These are phyloP conservation scores for Tephrocybe sp. DNA, from an alignment of 768 basidiomycete species.

Conservation along the genomic window DNA sequence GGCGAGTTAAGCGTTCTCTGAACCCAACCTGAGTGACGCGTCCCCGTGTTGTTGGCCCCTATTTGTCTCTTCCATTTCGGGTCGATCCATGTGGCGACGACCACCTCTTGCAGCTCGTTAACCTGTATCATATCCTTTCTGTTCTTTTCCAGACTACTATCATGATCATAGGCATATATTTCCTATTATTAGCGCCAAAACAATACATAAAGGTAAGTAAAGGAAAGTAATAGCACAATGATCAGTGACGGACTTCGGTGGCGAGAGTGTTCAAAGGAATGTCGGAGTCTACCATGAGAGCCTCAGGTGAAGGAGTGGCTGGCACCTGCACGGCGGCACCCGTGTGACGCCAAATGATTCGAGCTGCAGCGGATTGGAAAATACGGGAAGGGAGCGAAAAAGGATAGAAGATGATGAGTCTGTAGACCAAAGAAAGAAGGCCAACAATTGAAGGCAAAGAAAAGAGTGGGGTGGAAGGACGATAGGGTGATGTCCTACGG, in stretches of 20 bases:
- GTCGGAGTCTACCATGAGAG: conserved; percentile 23
- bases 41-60: conserved; percentile 53
- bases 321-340: conserved; percentile 11
- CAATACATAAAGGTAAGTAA: conserved; percentile 39
- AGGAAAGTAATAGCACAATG: conserved; percentile 30
- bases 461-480: conserved; percentile 26
- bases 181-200: conserved; percentile 38
- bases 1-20: conserved; percentile 31
- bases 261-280: conserved; percentile 39
- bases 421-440: conserved; percentile 49
- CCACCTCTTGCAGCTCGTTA: conserved; percentile 22
- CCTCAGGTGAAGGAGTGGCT: conserved; percentile 9
- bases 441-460: conserved; percentile 39
- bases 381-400: conserved; percentile 49
- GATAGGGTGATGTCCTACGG: conserved; percentile 1
- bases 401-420: conserved; percentile 48
- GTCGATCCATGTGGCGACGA: conserved; percentile 28
- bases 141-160: conserved; percentile 23
- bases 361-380: conserved; percentile 24
- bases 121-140: conserved; percentile 22
- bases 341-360: conserved; percentile 17
- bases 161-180: conserved; percentile 27
- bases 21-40: conserved; percentile 57
- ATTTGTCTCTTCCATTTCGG: conserved; percentile 19
- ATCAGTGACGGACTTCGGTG: conserved; percentile 48